Base-by-base conservation (phyloP, 2,329 filamentous ascomycete genomes). In the Canariomyces notabilis region DNA sequence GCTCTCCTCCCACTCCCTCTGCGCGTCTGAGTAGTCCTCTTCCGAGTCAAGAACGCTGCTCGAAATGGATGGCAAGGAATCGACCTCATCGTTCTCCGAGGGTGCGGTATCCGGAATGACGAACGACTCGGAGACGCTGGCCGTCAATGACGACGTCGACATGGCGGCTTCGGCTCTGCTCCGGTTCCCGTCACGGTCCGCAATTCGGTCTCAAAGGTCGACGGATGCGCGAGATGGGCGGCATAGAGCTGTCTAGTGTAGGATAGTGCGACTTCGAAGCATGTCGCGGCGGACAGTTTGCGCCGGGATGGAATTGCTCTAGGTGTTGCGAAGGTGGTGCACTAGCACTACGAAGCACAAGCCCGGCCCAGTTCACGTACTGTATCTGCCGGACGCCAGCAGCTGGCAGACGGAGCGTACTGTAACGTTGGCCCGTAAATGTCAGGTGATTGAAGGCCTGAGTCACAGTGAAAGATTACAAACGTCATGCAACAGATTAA, bases 1-100 rank as follows among this genome's bases (percentile, higher is more conserved):
- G 59, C 87, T 95, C 60, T 90, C 87, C 59, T 91, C 85, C 93
- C 93, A 98, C 69, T 98, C 91, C 51, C 80, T 79, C 67, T 98
- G 91, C 8, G 93, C 93, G 63, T 97, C 91, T 32, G 86, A 89
- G 50, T 85, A 74, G 50, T 75, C 73, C 40, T 70, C 59, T 29
- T 83, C 80, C 41, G 75, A 76, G 33, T 60, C 59, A 44, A 69
- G 68, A 38, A 70, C 67, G 50, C 70, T 68, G 53, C 73, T 78
- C 15, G 76, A 76, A 38, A 75, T 70, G 44, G 82, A 85, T 18
- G 82, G 80, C 18, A 85, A 73, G 44, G 80, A 83, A 62, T 82
- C 79, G 57, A 83, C 60, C 5, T 83, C 79, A 55, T 80, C 76
- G 45, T 74, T 69, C 47, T 80, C 75, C 40, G 72, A 70, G 29